These are phyloP conservation scores for Suhomyces sp. DNA, from an alignment of 805 yeast genomes.

Conservation along the genomic window DNA sequence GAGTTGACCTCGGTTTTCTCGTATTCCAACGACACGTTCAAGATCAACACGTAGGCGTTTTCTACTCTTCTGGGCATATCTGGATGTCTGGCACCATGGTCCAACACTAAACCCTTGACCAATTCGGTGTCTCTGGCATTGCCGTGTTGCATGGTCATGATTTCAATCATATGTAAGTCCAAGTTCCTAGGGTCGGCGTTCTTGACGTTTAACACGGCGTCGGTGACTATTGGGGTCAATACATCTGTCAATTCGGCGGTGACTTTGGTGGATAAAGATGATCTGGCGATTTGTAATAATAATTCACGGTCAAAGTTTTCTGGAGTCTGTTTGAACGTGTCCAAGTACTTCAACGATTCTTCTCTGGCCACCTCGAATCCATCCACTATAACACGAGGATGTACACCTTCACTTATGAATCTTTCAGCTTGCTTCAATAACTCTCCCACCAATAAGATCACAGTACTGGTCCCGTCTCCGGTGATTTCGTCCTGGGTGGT, in stretches of 20 bases:
- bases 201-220: constrained; percentile 83
- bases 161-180: constrained; percentile 96
- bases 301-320: constrained; percentile 77
- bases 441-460: constrained; percentile 91
- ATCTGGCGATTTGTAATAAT: constrained; percentile 85
- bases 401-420: constrained; percentile 88
- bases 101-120: constrained; percentile 86
- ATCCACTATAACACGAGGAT: constrained; percentile 90
- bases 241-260: constrained; percentile 72
- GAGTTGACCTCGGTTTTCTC: constrained; percentile 98
- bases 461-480: constrained; percentile 99
- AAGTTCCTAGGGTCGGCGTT: constrained; percentile 47
- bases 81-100: constrained; percentile 98
- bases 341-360: constrained; percentile 68
- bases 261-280: constrained; percentile 87
- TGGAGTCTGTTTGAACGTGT: constrained; percentile 55
- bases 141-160: constrained; percentile 97
- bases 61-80: constrained; percentile 92
- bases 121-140: constrained; percentile 80
- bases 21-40: constrained; percentile 93
- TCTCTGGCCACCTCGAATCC: constrained; percentile 91
- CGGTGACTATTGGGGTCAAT: constrained; percentile 92
- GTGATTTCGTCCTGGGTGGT: constrained; percentile 98
- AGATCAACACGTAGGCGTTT: constrained; percentile 80
- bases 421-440: constrained; percentile 92